Base-by-base conservation (phyloP, 2,329 filamentous ascomycete species). In the Biscogniauxia mediterranea region DNA sequence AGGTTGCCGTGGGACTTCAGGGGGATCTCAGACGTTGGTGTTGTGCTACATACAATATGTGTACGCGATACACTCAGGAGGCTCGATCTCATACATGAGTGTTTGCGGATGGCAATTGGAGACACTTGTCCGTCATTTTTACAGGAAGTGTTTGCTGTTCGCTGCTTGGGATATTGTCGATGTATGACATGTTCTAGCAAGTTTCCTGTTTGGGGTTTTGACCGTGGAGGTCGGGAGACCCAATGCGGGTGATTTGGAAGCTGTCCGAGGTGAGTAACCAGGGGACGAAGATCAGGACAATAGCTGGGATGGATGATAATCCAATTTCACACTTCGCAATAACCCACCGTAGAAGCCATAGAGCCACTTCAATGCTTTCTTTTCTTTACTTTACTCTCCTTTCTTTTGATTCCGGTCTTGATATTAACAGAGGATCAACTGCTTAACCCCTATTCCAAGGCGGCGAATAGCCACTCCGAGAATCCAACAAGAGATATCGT, bases 21-120 rank as follows among this genome's bases (percentile, higher is more conserved):
- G 25, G 26, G 56, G 28, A 42, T 26, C 54, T 59, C 58, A 50
- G 59, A 58, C 51, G 61, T 63, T 64, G 57, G 61, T 52, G 52
- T 50, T 46, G 70, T 70, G 61, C 64, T 51, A 70, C 69, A 61
- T 51, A 70, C 69, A 61, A 57, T 62, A 49, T 59, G 57, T 49
- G 59, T 42, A 56, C 60, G 55, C 26, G 32, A 60, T 53, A 46
- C 28, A 46, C 53, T 11, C 58, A 58, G 60, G 64, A 60, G 55
- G 61, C 21, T 15, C 49, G 61, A 28, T 55, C 52, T 51, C 38
- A 17, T 46, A 46, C 17, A n/a, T 46, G 19, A 23, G 55, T 59
- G 60, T 58, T 62, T 62, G 58, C 51, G 50, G 54, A 51, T 54
- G 46, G 56, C 32, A 59, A 61, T 51, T 52, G 25, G 56, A 57